These are phyloP conservation scores for Grosmannia clavigera DNA, from an alignment of 2,329 filamentous ascomycete genomes.

Conservation along the genomic window DNA sequence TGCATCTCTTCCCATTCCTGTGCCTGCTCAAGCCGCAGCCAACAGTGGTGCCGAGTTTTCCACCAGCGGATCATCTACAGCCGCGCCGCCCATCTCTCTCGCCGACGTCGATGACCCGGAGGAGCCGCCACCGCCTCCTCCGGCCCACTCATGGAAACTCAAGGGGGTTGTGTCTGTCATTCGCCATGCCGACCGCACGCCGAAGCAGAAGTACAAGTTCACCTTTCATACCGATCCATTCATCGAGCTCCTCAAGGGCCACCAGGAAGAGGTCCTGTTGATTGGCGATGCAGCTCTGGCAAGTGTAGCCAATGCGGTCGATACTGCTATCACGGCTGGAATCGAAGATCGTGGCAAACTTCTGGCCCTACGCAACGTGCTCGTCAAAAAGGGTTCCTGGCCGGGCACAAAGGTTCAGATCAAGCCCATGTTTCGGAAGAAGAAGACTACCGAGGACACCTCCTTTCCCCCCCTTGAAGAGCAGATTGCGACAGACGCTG, in stretches of 20 bases:
- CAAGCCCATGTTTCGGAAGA: conserved; percentile 96
- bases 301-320: conserved; percentile 82
- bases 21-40: not conserved
- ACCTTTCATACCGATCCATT: conserved; percentile 97
- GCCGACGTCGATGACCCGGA: conserved; percentile 19
- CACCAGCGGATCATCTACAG: not conserved
- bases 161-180: conserved; percentile 97
- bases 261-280: conserved; percentile 89
- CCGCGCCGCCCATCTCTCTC: not conserved
- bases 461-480: conserved; percentile 23
- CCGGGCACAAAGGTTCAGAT: conserved; percentile 97
- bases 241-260: conserved; percentile 84
- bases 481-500: conserved; percentile 14
- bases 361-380: conserved; percentile 69
- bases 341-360: conserved; percentile 81
- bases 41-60: not conserved
- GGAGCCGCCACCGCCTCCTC: conserved; percentile 53
- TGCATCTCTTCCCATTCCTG: not conserved
- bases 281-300: conserved; percentile 82
- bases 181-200: conserved; percentile 89
- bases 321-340: conserved; percentile 62
- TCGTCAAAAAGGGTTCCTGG: conserved; percentile 88
- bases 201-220: conserved; percentile 99
- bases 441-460: conserved; percentile 49
- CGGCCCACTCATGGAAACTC: conserved; percentile 93